Conservation (phyloP, 306 rosid genomes). For the Acacia confusa region DNA sequence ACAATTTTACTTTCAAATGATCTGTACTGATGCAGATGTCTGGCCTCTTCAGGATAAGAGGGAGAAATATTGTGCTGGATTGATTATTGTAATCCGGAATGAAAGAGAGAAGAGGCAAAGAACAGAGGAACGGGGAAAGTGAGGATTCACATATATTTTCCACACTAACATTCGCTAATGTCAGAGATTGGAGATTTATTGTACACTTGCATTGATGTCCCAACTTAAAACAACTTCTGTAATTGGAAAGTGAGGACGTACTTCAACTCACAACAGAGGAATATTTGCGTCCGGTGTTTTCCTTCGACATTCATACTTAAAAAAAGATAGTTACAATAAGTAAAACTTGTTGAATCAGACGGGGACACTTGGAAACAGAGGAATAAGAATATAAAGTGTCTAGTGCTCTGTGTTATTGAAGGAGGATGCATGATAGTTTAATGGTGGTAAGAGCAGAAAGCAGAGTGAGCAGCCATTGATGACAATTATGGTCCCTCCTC, state of each 20-base stretch:
- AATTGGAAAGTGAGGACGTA: neutral
- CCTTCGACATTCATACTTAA: neutral
- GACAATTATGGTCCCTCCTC: conserved; percentile 26
- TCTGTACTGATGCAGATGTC: neutral
- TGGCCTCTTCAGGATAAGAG: too few species aligned
- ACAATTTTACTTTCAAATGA: neutral
- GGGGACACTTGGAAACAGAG: conserved; percentile 6
- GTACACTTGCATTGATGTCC: too few species aligned
- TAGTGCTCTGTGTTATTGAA: neutral
- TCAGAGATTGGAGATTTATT: too few species aligned
- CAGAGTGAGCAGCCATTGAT: conserved; percentile 1
- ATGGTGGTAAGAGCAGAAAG: neutral
- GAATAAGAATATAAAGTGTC: neutral
- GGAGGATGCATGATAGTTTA: conserved; percentile 2
- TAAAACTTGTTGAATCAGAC: conserved; percentile 1
- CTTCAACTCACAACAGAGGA: neutral
- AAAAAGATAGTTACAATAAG: neutral
- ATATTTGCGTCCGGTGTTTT: neutral
- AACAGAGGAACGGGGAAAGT: too few species aligned
- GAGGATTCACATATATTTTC: too few species aligned
- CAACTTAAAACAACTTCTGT: too few species aligned
- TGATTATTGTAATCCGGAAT: too few species aligned
- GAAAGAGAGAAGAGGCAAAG: too few species aligned
- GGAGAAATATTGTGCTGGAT: too few species aligned
- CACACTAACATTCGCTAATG: too few species aligned